Base-by-base conservation (phyloP, 495 filamentous ascomycete genomes). In the Podospora conica region DNA sequence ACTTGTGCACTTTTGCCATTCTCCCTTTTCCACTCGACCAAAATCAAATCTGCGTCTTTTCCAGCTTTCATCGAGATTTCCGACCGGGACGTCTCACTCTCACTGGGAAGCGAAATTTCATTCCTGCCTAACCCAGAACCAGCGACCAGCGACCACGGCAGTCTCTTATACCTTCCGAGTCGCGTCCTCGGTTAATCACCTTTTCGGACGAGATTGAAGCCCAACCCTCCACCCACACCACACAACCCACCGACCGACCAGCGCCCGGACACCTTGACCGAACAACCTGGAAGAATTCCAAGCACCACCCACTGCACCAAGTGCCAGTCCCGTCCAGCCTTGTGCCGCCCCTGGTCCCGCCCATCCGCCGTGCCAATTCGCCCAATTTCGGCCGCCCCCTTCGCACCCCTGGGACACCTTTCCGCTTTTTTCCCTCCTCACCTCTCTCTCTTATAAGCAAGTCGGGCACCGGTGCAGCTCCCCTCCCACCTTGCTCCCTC, bases 391-490 rank as follows among this genome's bases (percentile, higher is more conserved):
- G 55, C 25, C 61, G 57, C 57, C 25, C 23, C 23, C 21, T 57
- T n/a, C 58, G 18, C n/a, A 20, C 69, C 68, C 70, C 65, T 65
- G 48, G 59, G 40, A 27, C 61, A 48, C 65, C 40, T 48, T 65
- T 68, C 68, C 68, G 57, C 69, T 27, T 65, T 69, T 75, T 70
- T 73, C 40, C 25, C 53, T 33, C 22, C 11, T n/a, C 22, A 23
- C 22, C 55, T 69, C 63, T 68, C 61, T 69, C 65, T 61, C 70
- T 68, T 72, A 75, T 75, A 75, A 65, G n/a, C 53, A 69, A 70
- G 70, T 77, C 73, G 73, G 74, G 75, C 75, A 77, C 73, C 60
- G 48, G 60, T 76, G 75, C 74, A 77, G 75, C 69, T 27, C 54
- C 8, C 61, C 55, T 24, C 60, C n/a, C 48, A 23, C 66, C 60